phyloP scores from a whole-genome alignment of 495 filamentous ascomycete genomes.

The Daldinia loculata region DNA sequence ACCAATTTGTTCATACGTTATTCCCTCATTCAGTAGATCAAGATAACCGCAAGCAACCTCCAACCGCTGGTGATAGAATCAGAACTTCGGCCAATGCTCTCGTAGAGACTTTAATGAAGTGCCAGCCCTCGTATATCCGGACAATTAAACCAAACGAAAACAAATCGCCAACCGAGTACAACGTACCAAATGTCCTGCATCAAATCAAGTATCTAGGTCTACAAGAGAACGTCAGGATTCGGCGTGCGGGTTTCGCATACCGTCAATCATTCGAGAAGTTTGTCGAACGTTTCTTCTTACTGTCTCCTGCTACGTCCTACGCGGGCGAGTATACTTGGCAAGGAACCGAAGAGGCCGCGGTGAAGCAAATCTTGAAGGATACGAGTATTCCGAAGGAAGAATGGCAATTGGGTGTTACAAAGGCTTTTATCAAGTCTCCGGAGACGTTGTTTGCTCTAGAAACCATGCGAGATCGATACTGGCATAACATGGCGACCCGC shows the following conservation, averaged over 20 bases:
- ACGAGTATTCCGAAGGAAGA: constrained; percentile 94
- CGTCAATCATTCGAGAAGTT: constrained; percentile 99
- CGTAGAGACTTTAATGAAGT: constrained; percentile 96
- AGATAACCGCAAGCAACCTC: constrained; percentile 92
- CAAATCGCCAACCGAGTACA: constrained; percentile 93
- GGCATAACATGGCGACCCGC: constrained; percentile 98
- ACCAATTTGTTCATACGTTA: constrained; percentile 82
- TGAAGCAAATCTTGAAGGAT: constrained; percentile 95
- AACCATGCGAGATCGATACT: constrained; percentile 96
- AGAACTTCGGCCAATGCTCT: constrained; percentile 95
- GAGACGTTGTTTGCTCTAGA: constrained; percentile 97
- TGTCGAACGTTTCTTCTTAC: constrained; percentile 93
- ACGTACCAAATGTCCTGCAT: constrained; percentile 89
- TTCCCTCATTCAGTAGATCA: constrained; percentile 96
- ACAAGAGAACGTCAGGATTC: constrained; percentile 98
- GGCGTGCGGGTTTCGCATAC: constrained; percentile 95
- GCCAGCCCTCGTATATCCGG: constrained; percentile 94
- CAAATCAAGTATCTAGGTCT: constrained; percentile 99
- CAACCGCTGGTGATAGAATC: constrained; percentile 97
- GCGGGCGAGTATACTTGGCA: constrained; percentile 97
- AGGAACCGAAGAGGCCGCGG: constrained; percentile 82
- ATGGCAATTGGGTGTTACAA: constrained; percentile 96
- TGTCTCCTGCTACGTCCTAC: constrained; percentile 94
- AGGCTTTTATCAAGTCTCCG: constrained; percentile 98
- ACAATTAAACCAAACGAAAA: constrained; percentile 99